Evolutionary conservation across 1,284 basidiomycete species (phyloP).

Genomic region (Puccinia brachypodii): DNA sequence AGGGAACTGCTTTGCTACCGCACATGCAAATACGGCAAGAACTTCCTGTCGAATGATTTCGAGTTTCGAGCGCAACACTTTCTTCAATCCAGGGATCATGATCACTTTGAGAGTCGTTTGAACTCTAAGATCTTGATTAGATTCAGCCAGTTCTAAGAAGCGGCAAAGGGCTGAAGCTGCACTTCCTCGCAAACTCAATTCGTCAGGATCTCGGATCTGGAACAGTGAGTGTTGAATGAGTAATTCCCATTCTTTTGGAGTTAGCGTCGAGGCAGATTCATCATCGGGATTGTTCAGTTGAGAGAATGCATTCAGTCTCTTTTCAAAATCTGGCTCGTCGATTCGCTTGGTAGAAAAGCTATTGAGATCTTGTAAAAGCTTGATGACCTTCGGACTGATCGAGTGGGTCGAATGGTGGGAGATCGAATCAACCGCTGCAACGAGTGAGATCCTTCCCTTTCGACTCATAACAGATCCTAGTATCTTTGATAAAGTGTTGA

Average conservation of each 20-base stretch:
- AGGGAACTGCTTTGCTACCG: conserved; percentile 67
- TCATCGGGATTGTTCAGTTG: conserved; percentile 66
- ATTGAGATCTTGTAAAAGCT: conserved; percentile 73
- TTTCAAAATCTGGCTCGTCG: conserved; percentile 92
- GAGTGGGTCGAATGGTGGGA: conserved; percentile 64
- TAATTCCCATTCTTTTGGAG: conserved; percentile 73
- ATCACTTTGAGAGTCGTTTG: conserved; percentile 63
- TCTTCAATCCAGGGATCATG: conserved; percentile 79
- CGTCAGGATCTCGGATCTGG: conserved; percentile 84
- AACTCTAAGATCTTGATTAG: conserved; percentile 53
- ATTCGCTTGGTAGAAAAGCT: conserved; percentile 77
- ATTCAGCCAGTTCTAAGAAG: conserved; percentile 68
- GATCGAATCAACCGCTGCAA: conserved; percentile 65
- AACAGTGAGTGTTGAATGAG: conserved; percentile 79
- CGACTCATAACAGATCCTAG: conserved; percentile 75
- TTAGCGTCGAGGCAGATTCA: conserved; percentile 62
- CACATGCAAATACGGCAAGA: conserved; percentile 74
- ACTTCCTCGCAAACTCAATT: conserved; percentile 81
- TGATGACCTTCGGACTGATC: conserved; percentile 61
- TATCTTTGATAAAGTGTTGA: conserved; percentile 69
- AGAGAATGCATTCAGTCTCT: conserved; percentile 75
- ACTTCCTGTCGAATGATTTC: conserved; percentile 89
- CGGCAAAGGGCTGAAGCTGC: conserved; percentile 74
- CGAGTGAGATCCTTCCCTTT: conserved; percentile 68
- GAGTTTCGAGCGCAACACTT: conserved; percentile 73